Percentiles rank a stretch among this genome's conserved stretches.
phyloP scores from a whole-genome alignment of 2,329 filamentous ascomycete species.

The Fusarium keratoplasticum region DNA sequence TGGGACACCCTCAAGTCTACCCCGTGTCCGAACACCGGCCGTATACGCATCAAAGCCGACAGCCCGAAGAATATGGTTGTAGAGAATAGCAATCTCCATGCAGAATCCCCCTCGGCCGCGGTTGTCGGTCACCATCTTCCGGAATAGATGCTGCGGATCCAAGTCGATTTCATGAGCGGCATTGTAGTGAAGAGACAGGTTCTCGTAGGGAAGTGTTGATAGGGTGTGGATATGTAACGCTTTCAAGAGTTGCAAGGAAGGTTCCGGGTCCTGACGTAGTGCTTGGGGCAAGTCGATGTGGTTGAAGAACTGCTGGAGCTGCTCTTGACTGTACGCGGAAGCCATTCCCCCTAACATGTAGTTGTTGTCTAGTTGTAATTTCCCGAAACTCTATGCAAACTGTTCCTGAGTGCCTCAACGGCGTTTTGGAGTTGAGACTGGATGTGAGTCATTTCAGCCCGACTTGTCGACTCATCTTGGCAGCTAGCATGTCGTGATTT shows the following conservation, averaged over 20 bases:
- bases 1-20: constrained; percentile 53
- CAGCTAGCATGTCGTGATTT: constrained; percentile 19
- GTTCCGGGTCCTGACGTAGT: constrained; percentile 6
- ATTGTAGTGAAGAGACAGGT: constrained; percentile 66
- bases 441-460: constrained; percentile 9
- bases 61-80: constrained; percentile 62
- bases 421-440: background rate
- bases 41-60: constrained; percentile 66
- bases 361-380: background rate
- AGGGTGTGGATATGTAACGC: constrained; percentile 29
- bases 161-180: constrained; percentile 54
- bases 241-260: constrained; percentile 28
- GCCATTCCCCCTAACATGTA: constrained; percentile 1
- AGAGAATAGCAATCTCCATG: constrained; percentile 69
- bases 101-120: constrained; percentile 68
- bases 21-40: constrained; percentile 63
- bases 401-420: no score
- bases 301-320: constrained; percentile 27
- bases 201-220: constrained; percentile 65
- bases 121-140: constrained; percentile 59
- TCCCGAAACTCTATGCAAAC: background rate
- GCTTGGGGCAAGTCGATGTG: constrained; percentile 19
- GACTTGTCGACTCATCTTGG: background rate
- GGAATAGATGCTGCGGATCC: constrained; percentile 58
- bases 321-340: constrained; percentile 27